Evolutionary conservation across 1,139 yeast species (phyloP).

Genomic region (Pichia terricola): DNA sequence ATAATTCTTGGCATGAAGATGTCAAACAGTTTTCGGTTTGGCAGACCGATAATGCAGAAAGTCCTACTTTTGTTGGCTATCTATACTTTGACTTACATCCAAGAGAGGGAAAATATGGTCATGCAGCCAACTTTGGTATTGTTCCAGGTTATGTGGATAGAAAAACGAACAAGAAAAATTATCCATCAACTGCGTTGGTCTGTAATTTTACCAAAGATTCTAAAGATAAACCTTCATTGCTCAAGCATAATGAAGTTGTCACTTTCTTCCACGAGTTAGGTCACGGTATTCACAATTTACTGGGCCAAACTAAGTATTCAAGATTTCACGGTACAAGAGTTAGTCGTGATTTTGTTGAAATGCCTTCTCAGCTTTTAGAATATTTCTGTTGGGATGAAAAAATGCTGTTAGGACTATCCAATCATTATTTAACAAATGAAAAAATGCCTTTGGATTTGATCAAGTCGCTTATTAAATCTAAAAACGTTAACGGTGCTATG

Average conservation of each 20-base stretch:
- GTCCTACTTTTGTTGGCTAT: constrained; percentile 65
- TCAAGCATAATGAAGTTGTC: constrained; percentile 70
- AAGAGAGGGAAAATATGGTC: constrained; percentile 77
- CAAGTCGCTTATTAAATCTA: constrained; percentile 51
- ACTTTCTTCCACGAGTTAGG: constrained; percentile 88
- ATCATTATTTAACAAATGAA: constrained; percentile 52
- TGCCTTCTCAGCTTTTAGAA: constrained; percentile 84
- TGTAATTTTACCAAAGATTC: constrained; percentile 81
- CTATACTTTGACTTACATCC: constrained; percentile 76
- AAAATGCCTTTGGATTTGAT: constrained; percentile 50
- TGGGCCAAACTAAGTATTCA: constrained; percentile 55
- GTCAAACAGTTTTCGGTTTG: constrained; percentile 69
- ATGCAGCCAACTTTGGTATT: constrained; percentile 74
- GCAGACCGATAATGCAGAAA: constrained; percentile 39
- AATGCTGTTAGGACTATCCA: constrained; percentile 49
- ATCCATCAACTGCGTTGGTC: constrained; percentile 70
- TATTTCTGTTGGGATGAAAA: constrained; percentile 77
- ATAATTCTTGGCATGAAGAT: constrained; percentile 64
- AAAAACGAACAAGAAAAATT: constrained; percentile 37
- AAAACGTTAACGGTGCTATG: constrained; percentile 69
- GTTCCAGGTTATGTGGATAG: constrained; percentile 47
- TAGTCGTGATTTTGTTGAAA: constrained; percentile 80
- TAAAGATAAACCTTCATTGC: constrained; percentile 58
- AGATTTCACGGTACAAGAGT: constrained; percentile 70
- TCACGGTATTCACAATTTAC: constrained; percentile 74